Evolutionary conservation across 805 yeast genomes (phyloP).

Genomic region (Brettanomyces bruxellensis): DNA sequence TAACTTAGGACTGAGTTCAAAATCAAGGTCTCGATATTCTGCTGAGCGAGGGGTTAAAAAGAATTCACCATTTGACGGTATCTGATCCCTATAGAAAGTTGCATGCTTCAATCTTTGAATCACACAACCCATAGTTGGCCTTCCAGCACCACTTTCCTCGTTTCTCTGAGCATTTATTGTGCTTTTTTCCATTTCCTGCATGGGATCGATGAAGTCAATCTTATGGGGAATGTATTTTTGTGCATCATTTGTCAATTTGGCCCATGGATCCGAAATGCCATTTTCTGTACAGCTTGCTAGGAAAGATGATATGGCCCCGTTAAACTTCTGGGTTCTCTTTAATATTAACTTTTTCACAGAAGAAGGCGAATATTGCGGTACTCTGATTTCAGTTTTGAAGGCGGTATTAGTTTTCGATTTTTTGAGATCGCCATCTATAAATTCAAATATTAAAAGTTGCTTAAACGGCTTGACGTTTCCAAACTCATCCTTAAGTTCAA

Average conservation of each 20-base stretch:
- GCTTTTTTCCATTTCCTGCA: constrained; percentile 42
- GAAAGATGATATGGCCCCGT: constrained; percentile 28
- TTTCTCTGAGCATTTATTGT: constrained; percentile 4
- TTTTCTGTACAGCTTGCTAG: constrained; percentile 24
- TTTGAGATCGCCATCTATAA: constrained; percentile 55
- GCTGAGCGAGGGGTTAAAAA: constrained; percentile 38
- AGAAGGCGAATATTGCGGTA: constrained; percentile 43
- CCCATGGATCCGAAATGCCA: constrained; percentile 30
- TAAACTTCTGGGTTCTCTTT: constrained; percentile 48
- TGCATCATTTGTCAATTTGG: constrained; percentile 29
- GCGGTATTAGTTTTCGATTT: constrained; percentile 39
- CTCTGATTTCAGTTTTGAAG: constrained; percentile 34
- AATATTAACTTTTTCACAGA: constrained; percentile 53
- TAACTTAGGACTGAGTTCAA: constrained; percentile 42
- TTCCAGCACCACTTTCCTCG: constrained; percentile 28
- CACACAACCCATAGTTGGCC: constrained; percentile 33
- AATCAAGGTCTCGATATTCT: constrained; percentile 30
- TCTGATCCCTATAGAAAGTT: constrained; percentile 54
- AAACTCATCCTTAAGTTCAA: constrained; percentile 33
- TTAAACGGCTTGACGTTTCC: constrained; percentile 27
- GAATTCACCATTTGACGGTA: constrained; percentile 41
- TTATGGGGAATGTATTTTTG: constrained; percentile 36
- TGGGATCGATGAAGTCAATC: constrained; percentile 49
- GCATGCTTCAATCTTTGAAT: constrained; percentile 37
- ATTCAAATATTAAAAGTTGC: constrained; percentile 65